phyloP scores from a whole-genome alignment of 1,139 yeast species.

The Hansenula sp. region DNA sequence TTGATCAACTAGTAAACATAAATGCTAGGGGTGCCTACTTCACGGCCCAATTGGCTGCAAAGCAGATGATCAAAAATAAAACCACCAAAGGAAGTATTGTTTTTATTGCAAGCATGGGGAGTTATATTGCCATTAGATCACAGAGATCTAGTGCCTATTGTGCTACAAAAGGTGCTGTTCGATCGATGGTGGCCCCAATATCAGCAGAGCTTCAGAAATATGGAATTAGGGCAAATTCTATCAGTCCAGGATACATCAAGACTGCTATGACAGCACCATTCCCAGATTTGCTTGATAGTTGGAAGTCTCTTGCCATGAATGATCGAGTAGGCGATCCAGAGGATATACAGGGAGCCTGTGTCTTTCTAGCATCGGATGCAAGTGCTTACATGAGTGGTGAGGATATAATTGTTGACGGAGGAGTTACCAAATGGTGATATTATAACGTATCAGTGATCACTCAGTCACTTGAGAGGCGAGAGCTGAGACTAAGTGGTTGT shows the following conservation, averaged over 20 bases:
- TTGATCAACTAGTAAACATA: constrained; percentile 6
- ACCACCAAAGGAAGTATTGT: constrained; percentile 10
- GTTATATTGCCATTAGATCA: constrained; percentile 14
- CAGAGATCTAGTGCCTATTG: constrained; percentile 15
- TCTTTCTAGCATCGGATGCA: constrained; percentile 45
- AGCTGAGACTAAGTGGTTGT: too few relatives aligned
- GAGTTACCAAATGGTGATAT: constrained; percentile 17
- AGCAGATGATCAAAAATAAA: constrained; percentile 11
- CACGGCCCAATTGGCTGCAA: constrained; percentile 12
- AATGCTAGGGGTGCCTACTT: constrained; percentile 12
- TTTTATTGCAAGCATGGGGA: constrained; percentile 12
- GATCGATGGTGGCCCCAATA: constrained; percentile 16
- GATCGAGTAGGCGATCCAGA: constrained; percentile 44
- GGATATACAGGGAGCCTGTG: constrained; percentile 47
- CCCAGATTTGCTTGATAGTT: constrained; percentile 24
- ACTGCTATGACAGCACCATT: constrained; percentile 36
- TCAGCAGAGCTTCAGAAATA: constrained; percentile 12
- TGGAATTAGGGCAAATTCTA: constrained; percentile 30
- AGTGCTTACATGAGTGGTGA: constrained; percentile 46
- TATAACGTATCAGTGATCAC: too few relatives aligned
- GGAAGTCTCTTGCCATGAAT: constrained; percentile 40
- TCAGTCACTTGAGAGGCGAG: too few relatives aligned
- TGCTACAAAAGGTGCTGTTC: constrained; percentile 13
- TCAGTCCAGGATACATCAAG: constrained; percentile 38
- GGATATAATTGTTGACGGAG: constrained; percentile 44